phyloP scores from a whole-genome alignment of 2,329 filamentous ascomycete genomes.

The Hypoxylon sp. region DNA sequence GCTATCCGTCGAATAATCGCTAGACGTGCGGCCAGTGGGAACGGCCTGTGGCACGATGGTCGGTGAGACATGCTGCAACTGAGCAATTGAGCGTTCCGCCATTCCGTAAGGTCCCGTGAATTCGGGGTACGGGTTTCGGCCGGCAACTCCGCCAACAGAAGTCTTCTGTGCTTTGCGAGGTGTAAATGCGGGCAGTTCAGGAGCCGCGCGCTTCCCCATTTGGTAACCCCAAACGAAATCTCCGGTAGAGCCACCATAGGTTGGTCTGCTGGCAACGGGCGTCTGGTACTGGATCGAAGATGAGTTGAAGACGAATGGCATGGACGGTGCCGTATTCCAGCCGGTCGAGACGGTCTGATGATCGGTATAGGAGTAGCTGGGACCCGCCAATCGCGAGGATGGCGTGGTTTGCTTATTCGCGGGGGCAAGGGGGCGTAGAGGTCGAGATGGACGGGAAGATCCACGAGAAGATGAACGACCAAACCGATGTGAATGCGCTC shows the following conservation, averaged over 20 bases:
- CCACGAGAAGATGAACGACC: background rate
- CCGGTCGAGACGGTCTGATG: background rate
- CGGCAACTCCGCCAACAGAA: background rate
- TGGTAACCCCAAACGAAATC: conserved; percentile 19
- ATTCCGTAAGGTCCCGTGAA: background rate
- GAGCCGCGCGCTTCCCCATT: conserved; percentile 14
- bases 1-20: background rate
- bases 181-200: background rate
- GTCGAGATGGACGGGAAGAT: background rate
- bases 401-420: background rate
- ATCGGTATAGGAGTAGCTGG: background rate
- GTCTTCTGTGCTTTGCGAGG: background rate
- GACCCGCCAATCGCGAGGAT: background rate
- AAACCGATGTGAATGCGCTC: background rate
- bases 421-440: background rate
- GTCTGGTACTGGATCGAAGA: background rate
- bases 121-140: background rate
- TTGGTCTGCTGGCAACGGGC: background rate
- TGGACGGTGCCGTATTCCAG: background rate
- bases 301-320: background rate
- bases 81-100: background rate
- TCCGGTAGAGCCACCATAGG: background rate
- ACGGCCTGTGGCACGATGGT: background rate
- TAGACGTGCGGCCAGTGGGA: background rate
- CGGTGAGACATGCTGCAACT: background rate